phyloP scores from a whole-genome alignment of 352 stramenopile species.

The Pythium monospermum region DNA sequence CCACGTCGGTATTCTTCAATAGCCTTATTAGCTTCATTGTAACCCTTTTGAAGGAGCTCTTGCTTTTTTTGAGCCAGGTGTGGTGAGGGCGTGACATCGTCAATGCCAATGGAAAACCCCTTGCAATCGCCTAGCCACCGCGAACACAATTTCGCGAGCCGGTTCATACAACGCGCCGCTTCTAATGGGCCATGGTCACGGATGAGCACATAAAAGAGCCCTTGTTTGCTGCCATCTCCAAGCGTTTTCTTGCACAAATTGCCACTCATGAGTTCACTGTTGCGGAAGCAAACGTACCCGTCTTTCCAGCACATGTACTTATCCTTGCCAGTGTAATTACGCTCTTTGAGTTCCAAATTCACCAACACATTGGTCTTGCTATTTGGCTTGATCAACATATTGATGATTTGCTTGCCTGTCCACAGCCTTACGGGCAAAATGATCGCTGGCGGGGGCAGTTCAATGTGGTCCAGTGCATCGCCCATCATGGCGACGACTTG shows the following conservation, averaged over 20 bases:
- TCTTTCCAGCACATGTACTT: conserved; percentile 98
- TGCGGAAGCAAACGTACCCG: conserved; percentile 96
- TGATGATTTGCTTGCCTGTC: conserved; percentile 98
- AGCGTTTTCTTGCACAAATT: conserved; percentile 99
- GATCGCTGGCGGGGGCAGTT: conserved; percentile 73
- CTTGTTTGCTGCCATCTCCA: conserved; percentile 97
- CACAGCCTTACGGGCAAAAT: conserved; percentile 86
- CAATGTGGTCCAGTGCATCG: conserved; percentile 94
- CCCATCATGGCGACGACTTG: conserved; percentile 93
- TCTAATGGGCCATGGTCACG: conserved; percentile 91
- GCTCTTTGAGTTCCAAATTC: conserved; percentile 91
- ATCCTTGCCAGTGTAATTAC: conserved; percentile 91
- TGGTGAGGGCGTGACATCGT: conserved; percentile 97
- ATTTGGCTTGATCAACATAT: conserved; percentile 87
- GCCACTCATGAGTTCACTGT: conserved; percentile 97
- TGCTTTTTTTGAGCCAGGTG: conserved; percentile 95
- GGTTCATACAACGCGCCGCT: conserved; percentile 97
- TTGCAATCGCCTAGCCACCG: conserved; percentile 97
- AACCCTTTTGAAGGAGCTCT: conserved; percentile 87
- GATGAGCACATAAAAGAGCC: conserved; percentile 97
- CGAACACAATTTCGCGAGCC: conserved; percentile 96
- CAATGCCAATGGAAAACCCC: conserved; percentile 99
- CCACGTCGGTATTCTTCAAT: conserved; percentile 94
- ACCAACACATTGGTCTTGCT: conserved; percentile 69
- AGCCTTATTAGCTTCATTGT: conserved; percentile 83